Evolutionary conservation across 1,284 basidiomycete genomes (phyloP).

Genomic region (Lentinus polychrous): DNA sequence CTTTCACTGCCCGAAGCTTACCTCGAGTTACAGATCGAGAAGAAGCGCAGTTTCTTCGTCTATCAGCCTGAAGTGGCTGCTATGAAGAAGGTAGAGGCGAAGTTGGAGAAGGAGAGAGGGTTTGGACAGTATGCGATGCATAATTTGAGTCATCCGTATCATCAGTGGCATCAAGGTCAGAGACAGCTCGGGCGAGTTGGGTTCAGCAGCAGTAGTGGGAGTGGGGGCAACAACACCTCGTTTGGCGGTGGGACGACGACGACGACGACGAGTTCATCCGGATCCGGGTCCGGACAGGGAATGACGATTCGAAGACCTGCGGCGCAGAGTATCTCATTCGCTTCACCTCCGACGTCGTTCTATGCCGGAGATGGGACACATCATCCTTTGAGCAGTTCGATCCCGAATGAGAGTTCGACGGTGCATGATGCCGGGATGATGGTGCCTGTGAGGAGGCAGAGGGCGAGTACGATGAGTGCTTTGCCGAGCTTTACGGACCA

Average conservation of each 20-base stretch:
- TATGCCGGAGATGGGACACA: neutral
- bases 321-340: slow-evolving; percentile 32
- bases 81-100: slow-evolving; percentile 69
- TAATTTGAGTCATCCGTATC: too few relatives aligned
- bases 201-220: neutral
- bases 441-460: slow-evolving; percentile 36
- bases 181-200: neutral
- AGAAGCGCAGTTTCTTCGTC: slow-evolving; percentile 84
- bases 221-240: neutral
- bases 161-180: neutral
- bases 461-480: slow-evolving; percentile 64
- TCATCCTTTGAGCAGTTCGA: slow-evolving; percentile 4
- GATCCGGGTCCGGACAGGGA: neutral
- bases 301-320: neutral
- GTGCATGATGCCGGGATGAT: neutral
- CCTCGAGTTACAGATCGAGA: slow-evolving; percentile 68
- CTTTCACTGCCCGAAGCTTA: slow-evolving; percentile 84
- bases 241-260: neutral
- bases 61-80: slow-evolving; percentile 78
- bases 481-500: slow-evolving; percentile 62
- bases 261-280: neutral
- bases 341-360: slow-evolving; percentile 16
- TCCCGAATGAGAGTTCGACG: slow-evolving; percentile 3
- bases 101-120: slow-evolving; percentile 40
- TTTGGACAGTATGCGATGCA: neutral